phyloP scores from a whole-genome alignment of 1,284 basidiomycete genomes.

The Apiotrichum laibachii region DNA sequence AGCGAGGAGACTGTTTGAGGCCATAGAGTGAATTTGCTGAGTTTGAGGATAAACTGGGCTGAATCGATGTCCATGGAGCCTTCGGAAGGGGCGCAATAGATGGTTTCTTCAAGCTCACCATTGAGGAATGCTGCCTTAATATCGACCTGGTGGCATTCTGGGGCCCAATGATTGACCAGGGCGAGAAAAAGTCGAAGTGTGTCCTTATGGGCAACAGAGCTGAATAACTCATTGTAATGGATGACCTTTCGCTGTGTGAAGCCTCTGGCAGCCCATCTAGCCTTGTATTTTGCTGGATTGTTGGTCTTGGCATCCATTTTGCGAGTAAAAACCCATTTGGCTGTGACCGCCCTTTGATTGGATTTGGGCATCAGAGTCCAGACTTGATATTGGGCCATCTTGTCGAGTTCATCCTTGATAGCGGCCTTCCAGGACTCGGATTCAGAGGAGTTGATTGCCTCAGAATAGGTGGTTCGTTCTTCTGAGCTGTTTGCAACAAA shows the following conservation, averaged over 20 bases:
- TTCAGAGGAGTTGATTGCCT: not conserved
- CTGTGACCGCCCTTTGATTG: not conserved
- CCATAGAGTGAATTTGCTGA: conserved; percentile 32
- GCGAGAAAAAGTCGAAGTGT: conserved; percentile 25
- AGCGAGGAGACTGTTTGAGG: conserved; percentile 30
- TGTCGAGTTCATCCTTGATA: conserved; percentile 20
- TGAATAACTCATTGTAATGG: conserved; percentile 25
- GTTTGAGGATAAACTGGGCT: conserved; percentile 11
- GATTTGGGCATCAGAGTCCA: conserved; percentile 8
- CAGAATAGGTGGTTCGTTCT: not conserved
- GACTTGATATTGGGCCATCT: conserved; percentile 27
- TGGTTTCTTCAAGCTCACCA: conserved; percentile 19
- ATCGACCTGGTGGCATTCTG: conserved; percentile 32
- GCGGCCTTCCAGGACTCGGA: conserved; percentile 18
- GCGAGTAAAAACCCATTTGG: conserved; percentile 17
- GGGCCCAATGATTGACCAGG: conserved; percentile 24
- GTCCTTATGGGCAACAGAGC: conserved; percentile 29
- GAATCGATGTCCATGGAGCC: conserved; percentile 12
- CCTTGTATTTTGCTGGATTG: conserved; percentile 16
- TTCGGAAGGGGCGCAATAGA: conserved; percentile 25
- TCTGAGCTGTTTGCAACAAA: too few relatives aligned
- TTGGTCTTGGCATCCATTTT: conserved; percentile 21
- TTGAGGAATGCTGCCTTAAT: conserved; percentile 21
- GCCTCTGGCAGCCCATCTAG: conserved; percentile 21
- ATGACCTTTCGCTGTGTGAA: conserved; percentile 16